Evolutionary conservation across 73 alveolate species (phyloP).

Genomic region (Tetrahymena thermophila): DNA sequence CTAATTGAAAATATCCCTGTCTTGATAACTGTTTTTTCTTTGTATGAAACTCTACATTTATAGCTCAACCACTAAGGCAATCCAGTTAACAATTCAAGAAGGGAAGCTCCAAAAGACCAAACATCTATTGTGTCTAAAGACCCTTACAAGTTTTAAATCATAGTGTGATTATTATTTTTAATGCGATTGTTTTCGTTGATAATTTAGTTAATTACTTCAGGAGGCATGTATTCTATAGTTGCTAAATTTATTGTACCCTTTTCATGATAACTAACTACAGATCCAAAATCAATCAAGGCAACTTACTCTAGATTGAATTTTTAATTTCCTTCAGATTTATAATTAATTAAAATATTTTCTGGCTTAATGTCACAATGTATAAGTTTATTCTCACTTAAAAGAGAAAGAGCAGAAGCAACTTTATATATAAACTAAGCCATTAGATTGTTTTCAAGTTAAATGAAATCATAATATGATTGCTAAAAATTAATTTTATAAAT

Average conservation of each 20-base stretch:
- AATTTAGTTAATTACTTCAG: background rate
- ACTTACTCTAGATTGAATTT: constrained; percentile 8
- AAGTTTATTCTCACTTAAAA: constrained; percentile 28
- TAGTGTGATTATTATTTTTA: background rate
- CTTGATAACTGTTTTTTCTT: constrained; percentile 33
- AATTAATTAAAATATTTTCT: constrained; percentile 44
- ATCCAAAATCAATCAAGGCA: constrained; percentile 55
- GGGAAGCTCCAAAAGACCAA: constrained; percentile 58
- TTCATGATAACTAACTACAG: constrained; percentile 23
- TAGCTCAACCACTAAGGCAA: constrained; percentile 58
- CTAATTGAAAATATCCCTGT: constrained; percentile 52
- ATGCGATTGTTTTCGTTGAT: background rate
- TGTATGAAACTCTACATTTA: constrained; percentile 42
- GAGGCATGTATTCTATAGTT: background rate
- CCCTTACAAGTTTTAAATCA: background rate
- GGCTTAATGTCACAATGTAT: constrained; percentile 69
- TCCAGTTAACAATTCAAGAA: constrained; percentile 56
- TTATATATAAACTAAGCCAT: constrained; percentile 18
- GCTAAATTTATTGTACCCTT: background rate
- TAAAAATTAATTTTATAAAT: constrained; percentile 30
- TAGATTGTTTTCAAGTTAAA: constrained; percentile 14
- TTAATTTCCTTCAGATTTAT: background rate
- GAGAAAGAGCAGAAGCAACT: constrained; percentile 40
- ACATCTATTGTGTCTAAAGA: constrained; percentile 45
- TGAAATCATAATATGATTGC: constrained; percentile 11